These are phyloP conservation scores for Leccinum obscurum DNA, from an alignment of 768 basidiomycete species.

Conservation along the genomic window DNA sequence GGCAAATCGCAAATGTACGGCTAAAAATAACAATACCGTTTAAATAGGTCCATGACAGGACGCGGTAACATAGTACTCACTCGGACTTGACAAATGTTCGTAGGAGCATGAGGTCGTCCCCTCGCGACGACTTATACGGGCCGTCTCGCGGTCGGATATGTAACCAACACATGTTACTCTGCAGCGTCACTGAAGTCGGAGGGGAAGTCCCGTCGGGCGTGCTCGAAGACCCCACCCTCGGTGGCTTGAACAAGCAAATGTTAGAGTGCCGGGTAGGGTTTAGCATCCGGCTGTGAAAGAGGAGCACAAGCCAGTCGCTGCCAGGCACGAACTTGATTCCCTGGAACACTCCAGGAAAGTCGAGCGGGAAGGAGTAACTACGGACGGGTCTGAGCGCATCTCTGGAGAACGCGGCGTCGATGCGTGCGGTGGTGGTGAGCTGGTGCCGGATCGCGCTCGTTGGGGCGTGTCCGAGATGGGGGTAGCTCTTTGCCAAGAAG, in stretches of 20 bases:
- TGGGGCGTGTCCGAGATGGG: constrained; percentile 23
- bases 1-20: constrained; percentile 28
- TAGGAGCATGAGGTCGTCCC: constrained; percentile 30
- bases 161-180: constrained; percentile 33
- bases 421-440: constrained; percentile 21
- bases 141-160: constrained; percentile 23
- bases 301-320: constrained; percentile 30
- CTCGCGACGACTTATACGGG: constrained; percentile 33
- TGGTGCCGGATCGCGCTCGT: constrained; percentile 26
- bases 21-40: neutral
- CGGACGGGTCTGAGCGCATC: constrained; percentile 16
- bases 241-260: constrained; percentile 28
- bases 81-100: constrained; percentile 29
- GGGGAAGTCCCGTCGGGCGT: neutral
- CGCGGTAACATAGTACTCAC: constrained; percentile 12
- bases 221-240: constrained; percentile 3
- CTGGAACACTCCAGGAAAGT: constrained; percentile 33
- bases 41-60: neutral
- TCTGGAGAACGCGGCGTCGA: constrained; percentile 25
- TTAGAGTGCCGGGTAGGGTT: constrained; percentile 33
- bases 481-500: constrained; percentile 27
- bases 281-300: constrained; percentile 33
- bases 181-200: constrained; percentile 25
- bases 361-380: constrained; percentile 30
- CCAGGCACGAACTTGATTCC: constrained; percentile 33